phyloP scores from a whole-genome alignment of 208 protist genomes.

The Leishmania martiniquensis region DNA sequence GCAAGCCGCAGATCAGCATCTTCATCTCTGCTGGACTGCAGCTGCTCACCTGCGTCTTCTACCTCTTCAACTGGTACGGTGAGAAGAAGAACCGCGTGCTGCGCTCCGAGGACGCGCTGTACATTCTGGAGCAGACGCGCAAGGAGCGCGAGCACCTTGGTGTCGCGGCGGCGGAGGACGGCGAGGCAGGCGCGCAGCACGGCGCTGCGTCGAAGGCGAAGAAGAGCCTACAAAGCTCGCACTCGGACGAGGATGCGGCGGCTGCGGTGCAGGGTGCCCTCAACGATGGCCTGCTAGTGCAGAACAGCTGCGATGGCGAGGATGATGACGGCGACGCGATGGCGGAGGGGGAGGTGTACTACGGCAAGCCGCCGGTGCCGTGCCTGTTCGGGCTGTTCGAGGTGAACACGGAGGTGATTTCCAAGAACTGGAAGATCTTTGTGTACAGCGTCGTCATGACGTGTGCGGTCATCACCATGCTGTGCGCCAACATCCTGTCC shows the following conservation, averaged over 20 bases:
- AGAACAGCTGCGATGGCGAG: conserved; percentile 6
- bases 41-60: conserved; percentile 53
- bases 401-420: conserved; percentile 61
- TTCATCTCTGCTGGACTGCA: conserved; percentile 64
- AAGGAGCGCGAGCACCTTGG: conserved; percentile 34
- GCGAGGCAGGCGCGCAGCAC: not conserved
- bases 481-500: conserved; percentile 44
- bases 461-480: conserved; percentile 42
- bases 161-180: not conserved
- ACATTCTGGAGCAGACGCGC: conserved; percentile 32
- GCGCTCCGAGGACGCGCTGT: conserved; percentile 42
- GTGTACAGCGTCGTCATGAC: conserved; percentile 62
- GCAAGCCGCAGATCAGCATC: conserved; percentile 47
- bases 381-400: conserved; percentile 52
- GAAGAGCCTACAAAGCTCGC: conserved; percentile 12
- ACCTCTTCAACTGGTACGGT: conserved; percentile 68
- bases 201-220: not conserved
- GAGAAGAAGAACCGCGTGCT: conserved; percentile 64
- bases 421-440: conserved; percentile 50
- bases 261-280: conserved; percentile 6
- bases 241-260: conserved; percentile 3
- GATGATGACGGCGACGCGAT: conserved; percentile 6
- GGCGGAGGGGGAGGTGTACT: conserved; percentile 14
- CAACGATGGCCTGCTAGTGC: conserved; percentile 1
- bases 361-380: conserved; percentile 20